Conservation (phyloP, 371 early-diverging fungal species). For the Mortierella sp. region DNA sequence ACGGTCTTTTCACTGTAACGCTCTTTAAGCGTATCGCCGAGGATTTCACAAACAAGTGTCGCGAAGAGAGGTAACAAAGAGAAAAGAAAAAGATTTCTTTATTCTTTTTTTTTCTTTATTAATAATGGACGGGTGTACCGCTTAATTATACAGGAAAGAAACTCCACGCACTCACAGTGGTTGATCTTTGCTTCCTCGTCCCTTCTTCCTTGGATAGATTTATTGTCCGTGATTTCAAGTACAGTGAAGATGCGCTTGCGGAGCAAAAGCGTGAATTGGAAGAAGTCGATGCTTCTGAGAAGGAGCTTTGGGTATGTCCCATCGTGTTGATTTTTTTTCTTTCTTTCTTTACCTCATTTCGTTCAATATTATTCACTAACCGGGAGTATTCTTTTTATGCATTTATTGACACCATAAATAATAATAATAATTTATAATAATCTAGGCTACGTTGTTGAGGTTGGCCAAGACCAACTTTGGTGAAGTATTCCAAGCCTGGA, state of each 20-base stretch:
- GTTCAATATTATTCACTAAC: not conserved
- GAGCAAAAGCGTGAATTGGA: conserved; percentile 79
- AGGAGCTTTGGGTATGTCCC: conserved; percentile 75
- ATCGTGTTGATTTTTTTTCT: not conserved
- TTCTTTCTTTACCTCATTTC: not conserved
- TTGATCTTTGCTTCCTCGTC: not conserved
- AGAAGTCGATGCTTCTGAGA: conserved; percentile 77
- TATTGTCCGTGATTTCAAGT: conserved; percentile 93
- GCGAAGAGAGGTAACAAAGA: conserved; percentile 79
- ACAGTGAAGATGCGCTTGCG: conserved; percentile 80
- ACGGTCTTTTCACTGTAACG: conserved; percentile 90
- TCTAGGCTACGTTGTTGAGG: conserved; percentile 77
- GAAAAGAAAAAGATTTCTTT: not conserved
- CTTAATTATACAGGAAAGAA: not conserved
- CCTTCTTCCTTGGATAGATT: conserved; percentile 62
- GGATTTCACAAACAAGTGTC: conserved; percentile 89
- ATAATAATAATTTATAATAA: not conserved
- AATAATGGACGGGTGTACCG: no score
- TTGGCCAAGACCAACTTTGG: conserved; percentile 94
- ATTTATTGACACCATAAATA: not conserved
- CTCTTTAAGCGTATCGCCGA: conserved; percentile 87
- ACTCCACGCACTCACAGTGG: not conserved
- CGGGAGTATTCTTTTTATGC: not conserved
- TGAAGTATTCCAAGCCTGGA: conserved; percentile 90
- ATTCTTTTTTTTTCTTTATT: not conserved